Percentiles rank a stretch among this genome's conserved stretches.
These are phyloP conservation scores for Paxillus ammoniavirescens DNA, from an alignment of 768 basidiomycete genomes.

Conservation along the genomic window DNA sequence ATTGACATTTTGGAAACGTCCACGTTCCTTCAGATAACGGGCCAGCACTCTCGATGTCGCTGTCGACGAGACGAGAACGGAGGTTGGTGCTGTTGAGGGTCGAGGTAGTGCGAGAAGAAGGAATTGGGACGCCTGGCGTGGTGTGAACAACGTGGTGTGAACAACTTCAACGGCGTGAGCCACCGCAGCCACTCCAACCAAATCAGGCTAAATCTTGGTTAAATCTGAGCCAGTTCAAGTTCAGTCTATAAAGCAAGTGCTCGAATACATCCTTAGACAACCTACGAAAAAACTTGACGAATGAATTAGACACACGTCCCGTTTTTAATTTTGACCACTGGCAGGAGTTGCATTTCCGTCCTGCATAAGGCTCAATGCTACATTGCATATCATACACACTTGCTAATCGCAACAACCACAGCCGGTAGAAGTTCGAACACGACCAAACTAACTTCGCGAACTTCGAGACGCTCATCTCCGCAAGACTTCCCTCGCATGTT, in stretches of 20 bases:
- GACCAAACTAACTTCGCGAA: neutral
- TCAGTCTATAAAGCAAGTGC: neutral
- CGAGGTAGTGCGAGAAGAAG: conserved; percentile 5
- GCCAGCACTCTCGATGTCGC: conserved; percentile 19
- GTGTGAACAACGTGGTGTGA: conserved; percentile 21
- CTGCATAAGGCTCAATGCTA: neutral
- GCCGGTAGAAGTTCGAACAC: neutral
- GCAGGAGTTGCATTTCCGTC: neutral
- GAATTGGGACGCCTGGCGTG: neutral
- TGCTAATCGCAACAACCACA: neutral
- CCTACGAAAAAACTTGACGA: neutral
- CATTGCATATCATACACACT: too few relatives aligned
- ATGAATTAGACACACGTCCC: neutral
- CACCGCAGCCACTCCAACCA: conserved; percentile 18
- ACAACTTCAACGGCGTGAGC: conserved; percentile 17
- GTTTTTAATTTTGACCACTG: neutral
- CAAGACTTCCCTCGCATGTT: neutral
- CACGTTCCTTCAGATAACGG: conserved; percentile 8
- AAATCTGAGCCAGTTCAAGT: conserved; percentile 23
- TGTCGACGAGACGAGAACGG: conserved; percentile 5
- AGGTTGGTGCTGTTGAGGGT: neutral
- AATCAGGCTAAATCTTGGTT: neutral
- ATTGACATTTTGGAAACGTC: conserved; percentile 33
- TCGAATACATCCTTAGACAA: too few relatives aligned
- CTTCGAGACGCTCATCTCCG: neutral